phyloP scores from a whole-genome alignment of 75 land plant species.

The Larix kaempferi region DNA sequence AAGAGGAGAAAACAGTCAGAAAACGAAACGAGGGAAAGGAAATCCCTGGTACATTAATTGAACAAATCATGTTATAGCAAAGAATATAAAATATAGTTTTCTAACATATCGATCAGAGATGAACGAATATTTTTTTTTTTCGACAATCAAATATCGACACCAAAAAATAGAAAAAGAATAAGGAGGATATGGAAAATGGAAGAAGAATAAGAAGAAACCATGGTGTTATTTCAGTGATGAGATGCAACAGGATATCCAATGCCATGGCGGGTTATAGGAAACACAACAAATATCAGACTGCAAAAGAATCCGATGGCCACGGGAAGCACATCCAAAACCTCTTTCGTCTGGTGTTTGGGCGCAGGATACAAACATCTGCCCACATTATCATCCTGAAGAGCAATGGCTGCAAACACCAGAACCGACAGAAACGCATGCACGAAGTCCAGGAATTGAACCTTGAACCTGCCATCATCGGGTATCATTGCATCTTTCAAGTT shows the following conservation, averaged over 20 bases:
- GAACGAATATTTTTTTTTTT: no score
- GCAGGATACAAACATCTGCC: slow-evolving; percentile 42
- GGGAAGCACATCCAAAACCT: slow-evolving; percentile 41
- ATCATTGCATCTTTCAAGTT: neutral
- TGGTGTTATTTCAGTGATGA: neutral
- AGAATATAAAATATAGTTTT: no score
- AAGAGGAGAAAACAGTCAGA: no score
- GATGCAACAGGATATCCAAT: slow-evolving; percentile 28
- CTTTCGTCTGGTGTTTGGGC: slow-evolving; percentile 25
- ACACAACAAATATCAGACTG: slow-evolving; percentile 40
- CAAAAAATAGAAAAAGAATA: no score
- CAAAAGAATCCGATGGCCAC: slow-evolving; percentile 37
- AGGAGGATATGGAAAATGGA: no score
- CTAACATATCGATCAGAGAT: no score
- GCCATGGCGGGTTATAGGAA: slow-evolving; percentile 62
- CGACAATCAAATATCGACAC: no score
- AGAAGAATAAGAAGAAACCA: neutral
- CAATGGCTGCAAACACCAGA: slow-evolving; percentile 44
- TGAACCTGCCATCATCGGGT: slow-evolving; percentile 22
- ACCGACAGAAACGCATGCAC: slow-evolving; percentile 48
- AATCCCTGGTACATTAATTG: no score
- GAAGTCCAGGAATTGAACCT: slow-evolving; percentile 30
- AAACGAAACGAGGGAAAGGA: no score
- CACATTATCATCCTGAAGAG: slow-evolving; percentile 38
- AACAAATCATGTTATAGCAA: no score